Base-by-base conservation (phyloP, 2,329 filamentous ascomycete genomes). In the Lachnellula willkommii region DNA sequence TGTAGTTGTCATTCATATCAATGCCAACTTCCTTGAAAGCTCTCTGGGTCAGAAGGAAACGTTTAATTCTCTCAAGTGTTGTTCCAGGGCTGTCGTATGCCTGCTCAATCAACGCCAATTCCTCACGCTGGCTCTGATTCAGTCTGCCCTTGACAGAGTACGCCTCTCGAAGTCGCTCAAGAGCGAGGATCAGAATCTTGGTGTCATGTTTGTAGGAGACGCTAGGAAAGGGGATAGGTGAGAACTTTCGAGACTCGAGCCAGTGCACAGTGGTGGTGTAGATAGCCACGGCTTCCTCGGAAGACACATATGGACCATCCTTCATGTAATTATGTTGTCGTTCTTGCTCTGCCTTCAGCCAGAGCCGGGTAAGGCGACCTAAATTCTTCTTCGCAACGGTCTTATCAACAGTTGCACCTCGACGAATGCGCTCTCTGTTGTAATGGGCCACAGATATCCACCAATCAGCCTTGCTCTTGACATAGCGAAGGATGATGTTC, bases 1-100 rank as follows among this genome's bases (percentile, higher is more conserved):
- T 97, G 76, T 99, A 99, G 69, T 99, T 99, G 75, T 99, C 94
- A 72, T 99, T 99, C 94, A 99, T 99, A 70, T 99, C 94, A 64
- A 99, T 99, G 54, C 93, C 94, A 46, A 99, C 94, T 74, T 99
- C 94, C 75, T 99, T 99, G 81, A 99, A 99, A 1, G 95, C 94
- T 71, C 94, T 85, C 70, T 99, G 94, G 0, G 95, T 99, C 46
- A 99, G 83, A 60, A 99, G 78, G 78, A 97, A 97, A 49, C 94
- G 88, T 79, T 99, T 99, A 76, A 99, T 99, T 56, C 94, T 83
- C 61, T 96, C 93, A 56, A 99, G 73, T 0, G 94, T 97, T 1
- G 94, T 99, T 58, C 94, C 94, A 2, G 95, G 94, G 60, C 92
- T 96, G 70, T 99, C 94, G 65, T 99, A 99, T 4, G 94, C 95